Evolutionary conservation across 116 monocot species (phyloP).

Genomic region (Cymodocea nodosa): DNA sequence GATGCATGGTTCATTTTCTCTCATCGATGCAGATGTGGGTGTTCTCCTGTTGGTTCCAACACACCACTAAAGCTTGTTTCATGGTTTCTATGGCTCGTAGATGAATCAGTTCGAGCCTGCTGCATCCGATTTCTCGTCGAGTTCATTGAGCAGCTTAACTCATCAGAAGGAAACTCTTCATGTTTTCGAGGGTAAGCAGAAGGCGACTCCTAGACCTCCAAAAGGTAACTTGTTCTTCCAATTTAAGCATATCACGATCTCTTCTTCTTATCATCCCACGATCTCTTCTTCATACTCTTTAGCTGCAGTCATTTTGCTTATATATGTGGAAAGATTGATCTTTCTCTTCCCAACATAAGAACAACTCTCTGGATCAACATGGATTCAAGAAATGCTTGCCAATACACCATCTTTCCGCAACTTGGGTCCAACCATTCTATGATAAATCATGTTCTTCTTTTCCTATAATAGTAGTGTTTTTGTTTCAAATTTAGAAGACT

Average conservation of each 20-base stretch:
- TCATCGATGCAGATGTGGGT: background rate
- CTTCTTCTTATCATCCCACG: background rate
- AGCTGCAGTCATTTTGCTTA: too few species aligned
- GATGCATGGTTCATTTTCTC: background rate
- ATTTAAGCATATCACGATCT: too few species aligned
- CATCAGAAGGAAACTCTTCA: conserved; percentile 36
- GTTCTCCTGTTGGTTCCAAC: background rate
- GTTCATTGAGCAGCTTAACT: conserved; percentile 30
- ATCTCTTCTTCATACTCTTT: background rate
- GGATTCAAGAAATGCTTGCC: too few species aligned
- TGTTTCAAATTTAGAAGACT: too few species aligned
- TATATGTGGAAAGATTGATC: too few species aligned
- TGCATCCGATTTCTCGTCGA: conserved; percentile 44
- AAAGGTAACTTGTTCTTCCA: conserved; percentile 31
- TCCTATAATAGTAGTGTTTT: too few species aligned
- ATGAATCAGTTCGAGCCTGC: conserved; percentile 57
- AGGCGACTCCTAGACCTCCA: conserved; percentile 49
- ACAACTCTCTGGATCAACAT: too few species aligned
- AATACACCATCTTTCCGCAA: too few species aligned
- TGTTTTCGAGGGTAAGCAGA: conserved; percentile 6
- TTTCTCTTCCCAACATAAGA: too few species aligned
- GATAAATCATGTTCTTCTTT: too few species aligned
- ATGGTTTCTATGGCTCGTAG: conserved; percentile 15
- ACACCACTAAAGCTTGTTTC: too few species aligned
- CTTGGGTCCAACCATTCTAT: too few species aligned